Evolutionary conservation across 805 yeast genomes (phyloP).

Genomic region (Teunomyces lycoperdinae): DNA sequence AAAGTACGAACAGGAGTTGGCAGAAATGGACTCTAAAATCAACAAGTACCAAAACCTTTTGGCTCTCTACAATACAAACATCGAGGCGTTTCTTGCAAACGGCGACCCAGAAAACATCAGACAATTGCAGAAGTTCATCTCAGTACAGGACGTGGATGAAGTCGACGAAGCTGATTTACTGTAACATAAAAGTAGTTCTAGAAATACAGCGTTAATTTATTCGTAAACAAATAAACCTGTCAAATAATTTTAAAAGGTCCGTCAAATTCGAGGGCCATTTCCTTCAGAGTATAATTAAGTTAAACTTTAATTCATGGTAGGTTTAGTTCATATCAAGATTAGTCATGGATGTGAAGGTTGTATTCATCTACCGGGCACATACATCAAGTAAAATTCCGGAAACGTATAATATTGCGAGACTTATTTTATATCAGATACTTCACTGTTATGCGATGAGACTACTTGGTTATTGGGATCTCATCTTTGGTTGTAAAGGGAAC

Average conservation of each 20-base stretch:
- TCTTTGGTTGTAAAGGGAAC: too few relatives aligned
- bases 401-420: neutral
- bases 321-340: neutral
- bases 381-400: neutral
- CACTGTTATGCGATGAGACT: too few relatives aligned
- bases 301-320: neutral
- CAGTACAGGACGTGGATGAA: conserved; percentile 1
- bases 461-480: too few relatives aligned
- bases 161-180: neutral
- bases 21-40: conserved; percentile 17
- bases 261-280: neutral
- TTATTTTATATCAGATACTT: neutral
- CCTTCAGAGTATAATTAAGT: neutral
- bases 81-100: conserved; percentile 10
- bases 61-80: conserved; percentile 7
- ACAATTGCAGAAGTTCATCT: conserved; percentile 5
- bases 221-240: neutral
- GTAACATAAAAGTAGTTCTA: neutral
- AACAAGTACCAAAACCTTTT: conserved; percentile 18
- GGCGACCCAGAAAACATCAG: conserved; percentile 7
- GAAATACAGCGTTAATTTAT: neutral
- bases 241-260: neutral
- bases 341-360: neutral
- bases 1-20: conserved; percentile 45
- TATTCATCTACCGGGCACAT: neutral